Conservation (phyloP, 495 filamentous ascomycete genomes). For the Lichina pygmaea region DNA sequence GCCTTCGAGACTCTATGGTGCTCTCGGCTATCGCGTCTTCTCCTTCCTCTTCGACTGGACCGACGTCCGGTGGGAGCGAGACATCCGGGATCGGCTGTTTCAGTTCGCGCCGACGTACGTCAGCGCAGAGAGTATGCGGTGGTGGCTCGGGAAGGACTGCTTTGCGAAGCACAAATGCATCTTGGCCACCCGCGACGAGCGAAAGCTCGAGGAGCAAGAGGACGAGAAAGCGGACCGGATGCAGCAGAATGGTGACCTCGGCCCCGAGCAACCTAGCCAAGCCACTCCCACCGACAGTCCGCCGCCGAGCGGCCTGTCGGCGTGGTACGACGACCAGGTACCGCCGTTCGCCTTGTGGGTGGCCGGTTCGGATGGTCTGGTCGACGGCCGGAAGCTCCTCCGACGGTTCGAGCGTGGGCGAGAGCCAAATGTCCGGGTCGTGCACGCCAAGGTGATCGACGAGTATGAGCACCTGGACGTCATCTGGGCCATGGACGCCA, state of each 20-base stretch:
- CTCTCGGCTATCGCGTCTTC: slow-evolving; percentile 72
- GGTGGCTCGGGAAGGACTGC: slow-evolving; percentile 83
- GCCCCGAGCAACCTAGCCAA: neutral
- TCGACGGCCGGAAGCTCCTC: slow-evolving; percentile 56
- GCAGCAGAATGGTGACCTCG: slow-evolving; percentile 5
- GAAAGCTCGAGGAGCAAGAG: slow-evolving; percentile 30
- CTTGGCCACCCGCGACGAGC: slow-evolving; percentile 46
- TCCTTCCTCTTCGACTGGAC: slow-evolving; percentile 79
- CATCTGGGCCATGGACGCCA: slow-evolving; percentile 78
- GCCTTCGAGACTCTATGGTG: slow-evolving; percentile 45
- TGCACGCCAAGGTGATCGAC: slow-evolving; percentile 60
- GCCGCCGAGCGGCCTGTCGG: slow-evolving; percentile 5
- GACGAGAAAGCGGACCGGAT: slow-evolving; percentile 15
- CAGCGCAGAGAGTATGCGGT: slow-evolving; percentile 71
- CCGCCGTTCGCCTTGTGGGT: slow-evolving; percentile 85
- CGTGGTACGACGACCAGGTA: slow-evolving; percentile 60
- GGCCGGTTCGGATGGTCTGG: slow-evolving; percentile 52
- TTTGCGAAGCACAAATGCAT: slow-evolving; percentile 88
- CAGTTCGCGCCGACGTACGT: slow-evolving; percentile 82
- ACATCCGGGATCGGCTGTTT: slow-evolving; percentile 58
- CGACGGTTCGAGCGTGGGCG: slow-evolving; percentile 45
- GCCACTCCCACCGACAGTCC: slow-evolving; percentile 2
- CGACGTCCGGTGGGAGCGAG: slow-evolving; percentile 65
- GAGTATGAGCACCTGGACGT: slow-evolving; percentile 93
- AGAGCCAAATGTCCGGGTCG: slow-evolving; percentile 59